Base-by-base conservation (phyloP, 768 basidiomycete genomes). In the Termitomyces sp. region DNA sequence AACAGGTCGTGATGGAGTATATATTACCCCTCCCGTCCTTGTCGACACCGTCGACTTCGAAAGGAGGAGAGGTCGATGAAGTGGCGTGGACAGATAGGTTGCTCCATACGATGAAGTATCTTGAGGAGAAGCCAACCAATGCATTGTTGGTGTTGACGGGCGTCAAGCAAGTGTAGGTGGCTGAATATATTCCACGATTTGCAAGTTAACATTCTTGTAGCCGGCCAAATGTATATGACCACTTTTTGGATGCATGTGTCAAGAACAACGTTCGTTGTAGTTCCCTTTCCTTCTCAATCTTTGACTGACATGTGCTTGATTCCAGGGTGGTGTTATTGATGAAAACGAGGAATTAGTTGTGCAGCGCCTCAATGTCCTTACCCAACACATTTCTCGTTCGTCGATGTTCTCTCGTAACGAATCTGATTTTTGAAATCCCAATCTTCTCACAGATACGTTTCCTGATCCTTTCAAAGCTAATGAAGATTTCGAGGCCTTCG, bases 291-390 rank as follows among this genome's bases (percentile, higher is more conserved):
- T 55, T 40, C 23, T 35, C n/a, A 32, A 12, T 25, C 11, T 6
- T 21, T 37, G 2, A 27, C 29, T 51, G 14, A 61, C 27, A 63
- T 51, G 40, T 32, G n/a, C 46, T 16, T 49, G 8, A 6, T 40
- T 5, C 40, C 59, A 97, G 94, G 95, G 94, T 1, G 96, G 96
- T 0, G 79, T 94, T 44, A 90, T 97, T 49, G 95, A 97, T 63
- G 83, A 89, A 59, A 78, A 93, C 59, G 90, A 91, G 65, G 89
- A 90, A 44, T 65, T 66, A 1, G 73, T 91, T 42, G 74, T 71
- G 11, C 78, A 76, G 16, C 77, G 77, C 48, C 75, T 97, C 32
- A 81, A 82, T 42, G 63, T 62, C 5, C 65, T 84, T 16, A 80
- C 86, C 54, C 79, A 82, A 57, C 75, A 80, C 34, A 69, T 95